These are phyloP conservation scores for Imleria badia DNA, from an alignment of 768 basidiomycete genomes.

Conservation along the genomic window DNA sequence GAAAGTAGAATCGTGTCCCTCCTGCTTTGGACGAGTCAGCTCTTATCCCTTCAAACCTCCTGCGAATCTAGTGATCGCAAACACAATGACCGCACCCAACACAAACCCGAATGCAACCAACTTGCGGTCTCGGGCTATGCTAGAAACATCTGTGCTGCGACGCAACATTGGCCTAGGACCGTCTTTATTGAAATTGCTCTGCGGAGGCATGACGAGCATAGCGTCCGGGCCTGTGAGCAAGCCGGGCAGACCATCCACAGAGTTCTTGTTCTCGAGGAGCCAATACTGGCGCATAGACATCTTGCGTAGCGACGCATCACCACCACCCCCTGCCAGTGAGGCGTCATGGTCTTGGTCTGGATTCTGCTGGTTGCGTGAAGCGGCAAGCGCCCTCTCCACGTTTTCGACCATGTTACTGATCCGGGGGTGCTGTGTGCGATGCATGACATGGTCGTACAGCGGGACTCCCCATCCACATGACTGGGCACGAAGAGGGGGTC, in stretches of 20 bases:
- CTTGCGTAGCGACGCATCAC: not conserved
- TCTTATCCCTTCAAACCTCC: not conserved
- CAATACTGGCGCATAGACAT: conserved; percentile 55
- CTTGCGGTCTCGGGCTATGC: not conserved
- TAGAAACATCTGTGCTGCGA: not conserved
- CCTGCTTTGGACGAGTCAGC: too few species aligned
- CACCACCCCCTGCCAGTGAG: not conserved
- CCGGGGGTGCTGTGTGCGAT: conserved; percentile 52
- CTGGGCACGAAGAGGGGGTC: conserved; percentile 30
- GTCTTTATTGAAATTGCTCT: conserved; percentile 18
- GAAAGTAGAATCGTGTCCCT: too few species aligned
- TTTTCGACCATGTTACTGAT: conserved; percentile 41
- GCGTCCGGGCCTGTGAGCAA: conserved; percentile 32
- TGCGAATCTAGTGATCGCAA: conserved; percentile 4
- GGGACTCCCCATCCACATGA: conserved; percentile 70
- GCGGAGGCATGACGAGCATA: conserved; percentile 4
- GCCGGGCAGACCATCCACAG: conserved; percentile 61
- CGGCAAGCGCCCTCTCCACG: conserved; percentile 33
- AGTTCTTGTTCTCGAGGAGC: conserved; percentile 46
- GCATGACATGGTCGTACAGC: conserved; percentile 54
- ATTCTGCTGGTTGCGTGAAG: not conserved
- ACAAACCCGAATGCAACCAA: conserved; percentile 20
- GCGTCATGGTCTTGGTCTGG: not conserved
- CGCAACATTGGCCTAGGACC: conserved; percentile 14
- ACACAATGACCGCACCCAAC: conserved; percentile 12